A percentile compares a stretch with the other conserved stretches of the same genome.
Conservation (phyloP, 805 yeast genomes). For the Candida stauntonica region DNA sequence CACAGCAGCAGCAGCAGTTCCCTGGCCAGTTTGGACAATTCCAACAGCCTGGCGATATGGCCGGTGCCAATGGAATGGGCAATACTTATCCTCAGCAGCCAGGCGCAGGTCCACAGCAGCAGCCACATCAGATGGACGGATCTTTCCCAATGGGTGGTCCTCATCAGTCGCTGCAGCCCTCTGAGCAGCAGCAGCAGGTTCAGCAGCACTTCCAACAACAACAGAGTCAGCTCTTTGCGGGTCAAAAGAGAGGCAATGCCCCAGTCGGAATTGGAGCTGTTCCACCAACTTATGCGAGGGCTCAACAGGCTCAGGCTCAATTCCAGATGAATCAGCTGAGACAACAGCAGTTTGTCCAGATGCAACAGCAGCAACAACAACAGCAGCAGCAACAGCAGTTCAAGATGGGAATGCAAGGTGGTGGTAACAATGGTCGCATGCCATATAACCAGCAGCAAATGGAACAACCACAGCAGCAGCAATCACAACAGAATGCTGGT, state of each 20-base stretch:
- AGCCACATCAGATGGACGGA: conserved; percentile 5
- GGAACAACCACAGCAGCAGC: conserved; percentile 4
- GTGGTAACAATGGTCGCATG: conserved; percentile 4
- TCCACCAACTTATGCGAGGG: conserved; percentile 26
- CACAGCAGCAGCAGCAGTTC: conserved; percentile 5
- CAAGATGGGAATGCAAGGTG: conserved; percentile 6
- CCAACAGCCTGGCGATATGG: conserved; percentile 18
- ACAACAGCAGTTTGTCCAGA: conserved; percentile 33
- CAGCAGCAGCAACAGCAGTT: conserved; percentile 23
- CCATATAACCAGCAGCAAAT: conserved; percentile 7
- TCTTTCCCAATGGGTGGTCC: conserved; percentile 9
- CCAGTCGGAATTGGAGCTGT: conserved; percentile 7
- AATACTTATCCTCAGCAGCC: conserved; percentile 1
- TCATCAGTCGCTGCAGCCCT: conserved; percentile 18
- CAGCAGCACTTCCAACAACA: conserved; percentile 27
- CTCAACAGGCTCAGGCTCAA: conserved; percentile 39
- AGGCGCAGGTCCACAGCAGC: conserved; percentile 2
- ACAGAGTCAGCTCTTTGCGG: conserved; percentile 25
- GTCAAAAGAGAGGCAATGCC: conserved; percentile 12
- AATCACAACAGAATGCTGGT: conserved; percentile 1
- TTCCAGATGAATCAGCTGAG: conserved; percentile 46
- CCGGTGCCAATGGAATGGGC: conserved; percentile 3
- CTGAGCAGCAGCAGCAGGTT: conserved; percentile 27
- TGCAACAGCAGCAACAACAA: conserved; percentile 24
- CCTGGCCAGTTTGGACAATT: conserved; percentile 10